phyloP scores from a whole-genome alignment of 768 basidiomycete genomes.

The Hericium alpestre region DNA sequence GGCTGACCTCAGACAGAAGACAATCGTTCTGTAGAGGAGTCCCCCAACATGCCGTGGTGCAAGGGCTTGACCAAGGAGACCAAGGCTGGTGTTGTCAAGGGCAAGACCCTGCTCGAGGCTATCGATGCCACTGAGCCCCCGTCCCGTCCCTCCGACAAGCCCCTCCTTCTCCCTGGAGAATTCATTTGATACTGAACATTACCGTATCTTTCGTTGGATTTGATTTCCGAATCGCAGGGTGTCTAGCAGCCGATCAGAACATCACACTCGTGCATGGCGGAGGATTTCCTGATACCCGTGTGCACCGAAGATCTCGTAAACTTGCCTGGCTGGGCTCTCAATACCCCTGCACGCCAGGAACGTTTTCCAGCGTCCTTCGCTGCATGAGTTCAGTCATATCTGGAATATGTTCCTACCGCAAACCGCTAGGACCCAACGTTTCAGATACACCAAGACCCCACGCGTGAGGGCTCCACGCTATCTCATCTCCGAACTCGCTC shows the following conservation, averaged over 20 bases:
- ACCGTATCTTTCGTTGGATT: no score
- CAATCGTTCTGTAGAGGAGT: no score
- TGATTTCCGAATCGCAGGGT: no score
- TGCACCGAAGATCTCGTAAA: background rate
- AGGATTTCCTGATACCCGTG: no score
- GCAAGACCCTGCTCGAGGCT: slow-evolving; percentile 98
- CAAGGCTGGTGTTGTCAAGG: slow-evolving; percentile 89
- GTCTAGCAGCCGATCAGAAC: no score
- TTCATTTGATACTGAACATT: no score
- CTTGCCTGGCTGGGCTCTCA: background rate
- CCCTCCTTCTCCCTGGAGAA: slow-evolving; percentile 90
- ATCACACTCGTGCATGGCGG: no score
- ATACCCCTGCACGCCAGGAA: background rate
- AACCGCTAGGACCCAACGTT: background rate
- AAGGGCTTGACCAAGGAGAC: slow-evolving; percentile 98
- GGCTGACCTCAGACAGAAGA: no score
- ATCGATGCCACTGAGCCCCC: slow-evolving; percentile 99
- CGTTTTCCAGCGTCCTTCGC: background rate
- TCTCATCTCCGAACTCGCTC: no score
- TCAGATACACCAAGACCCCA: no score
- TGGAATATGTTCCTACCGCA: background rate
- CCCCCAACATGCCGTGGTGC: slow-evolving; percentile 99
- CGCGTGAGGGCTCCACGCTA: no score
- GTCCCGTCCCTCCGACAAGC: slow-evolving; percentile 93
- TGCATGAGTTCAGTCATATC: no score